Base-by-base conservation (phyloP, 164 flowering plant species). In the Cinnamomum micranthum region DNA sequence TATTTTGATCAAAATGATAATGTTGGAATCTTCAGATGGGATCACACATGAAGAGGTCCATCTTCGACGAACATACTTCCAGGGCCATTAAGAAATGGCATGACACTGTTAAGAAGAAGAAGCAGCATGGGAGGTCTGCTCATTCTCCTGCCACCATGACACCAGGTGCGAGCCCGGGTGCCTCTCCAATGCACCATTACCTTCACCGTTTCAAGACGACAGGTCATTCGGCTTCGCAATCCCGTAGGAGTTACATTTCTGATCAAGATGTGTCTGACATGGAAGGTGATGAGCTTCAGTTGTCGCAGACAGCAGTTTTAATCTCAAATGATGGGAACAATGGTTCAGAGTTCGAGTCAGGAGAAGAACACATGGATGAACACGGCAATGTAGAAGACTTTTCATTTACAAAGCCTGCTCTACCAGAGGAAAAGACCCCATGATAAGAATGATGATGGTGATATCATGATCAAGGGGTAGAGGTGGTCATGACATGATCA, bases 71-170 rank as follows among this genome's bases (percentile, higher is more conserved):
- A 31, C 90, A 93, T 76, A 93, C 98, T 10, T 83, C 89, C 3
- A 95, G 86, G 86, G 99, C 97, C 9, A 80, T 95, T 19, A 89
- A 80, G 85, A 80, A 83, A 47, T 93, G 99, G 98, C 94, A 85
- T 35, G 82, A 84, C 1, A 95, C 92, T 2, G 65, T 65, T 3
- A 88, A 89, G 86, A 89, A 89, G 81, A 88, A 89, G 86, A 89
- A 89, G 81, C 86, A 83, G 74, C 71, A 25, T 0, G 83, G 15
- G 67, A 67, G 28, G 47, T 28, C 77, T 2, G 76, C 55, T 23
- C 33, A 20, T 24, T 2, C 77, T 65, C 70, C 75, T 2, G 72
- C 80, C 6, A 76, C 80, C 6, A 76, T 69, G 69, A 82, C 85
- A 10, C 71, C 82, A 67, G 89, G 87, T 10, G 85, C 82, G 71